These are phyloP conservation scores for Syzygium jambos DNA, from an alignment of 345 rosid genomes.

Conservation along the genomic window DNA sequence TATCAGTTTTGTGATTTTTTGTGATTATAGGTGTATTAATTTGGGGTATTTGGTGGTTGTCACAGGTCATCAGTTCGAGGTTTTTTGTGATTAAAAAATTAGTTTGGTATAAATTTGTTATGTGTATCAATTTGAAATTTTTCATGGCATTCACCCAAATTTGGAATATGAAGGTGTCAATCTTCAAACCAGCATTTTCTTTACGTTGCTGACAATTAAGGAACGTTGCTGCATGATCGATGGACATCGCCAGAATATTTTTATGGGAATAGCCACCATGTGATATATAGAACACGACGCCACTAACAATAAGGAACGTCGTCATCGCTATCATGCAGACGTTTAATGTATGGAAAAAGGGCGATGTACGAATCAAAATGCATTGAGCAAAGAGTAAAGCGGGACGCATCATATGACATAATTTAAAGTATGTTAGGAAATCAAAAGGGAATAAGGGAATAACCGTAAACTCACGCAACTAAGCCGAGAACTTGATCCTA, in stretches of 20 bases:
- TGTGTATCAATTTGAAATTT: too few species aligned
- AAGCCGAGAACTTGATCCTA: neutral
- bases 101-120: too few species aligned
- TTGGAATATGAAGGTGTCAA: neutral
- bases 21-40: too few species aligned
- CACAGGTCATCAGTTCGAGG: too few species aligned
- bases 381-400: neutral
- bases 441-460: neutral
- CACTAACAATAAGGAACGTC: neutral
- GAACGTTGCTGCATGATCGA: neutral
- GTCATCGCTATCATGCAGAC: neutral
- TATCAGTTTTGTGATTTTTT: too few species aligned
- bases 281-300: neutral
- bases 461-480: neutral
- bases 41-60: too few species aligned
- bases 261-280: neutral
- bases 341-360: neutral
- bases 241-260: neutral
- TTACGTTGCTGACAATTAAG: neutral
- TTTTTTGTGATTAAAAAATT: too few species aligned
- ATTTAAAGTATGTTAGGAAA: neutral
- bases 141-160: neutral
- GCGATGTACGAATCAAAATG: neutral
- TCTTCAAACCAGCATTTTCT: neutral
- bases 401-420: neutral